Conservation (phyloP, 2,329 filamentous ascomycete genomes). For the Ophiocordyceps sinensis region DNA sequence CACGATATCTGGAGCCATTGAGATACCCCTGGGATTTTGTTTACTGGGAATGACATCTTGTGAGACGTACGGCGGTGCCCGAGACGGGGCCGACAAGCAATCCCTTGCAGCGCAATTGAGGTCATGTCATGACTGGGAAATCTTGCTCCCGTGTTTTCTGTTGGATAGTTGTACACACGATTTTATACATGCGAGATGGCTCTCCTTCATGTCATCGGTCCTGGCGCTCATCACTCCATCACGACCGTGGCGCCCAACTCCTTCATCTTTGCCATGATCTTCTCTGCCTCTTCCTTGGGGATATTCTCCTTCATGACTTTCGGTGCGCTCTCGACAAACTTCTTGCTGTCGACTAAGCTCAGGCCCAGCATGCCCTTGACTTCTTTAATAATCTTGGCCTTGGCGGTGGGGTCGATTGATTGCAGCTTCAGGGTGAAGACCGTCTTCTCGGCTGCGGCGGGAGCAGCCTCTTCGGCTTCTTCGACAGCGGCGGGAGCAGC, state of each 20-base stretch:
- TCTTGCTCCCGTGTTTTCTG: slow-evolving; percentile 1
- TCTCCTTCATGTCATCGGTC: slow-evolving; percentile 15
- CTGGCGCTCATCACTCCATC: slow-evolving; percentile 58
- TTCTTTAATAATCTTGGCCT: slow-evolving; percentile 99
- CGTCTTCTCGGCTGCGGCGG: slow-evolving; percentile 85
- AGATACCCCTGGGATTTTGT: slow-evolving; percentile 14
- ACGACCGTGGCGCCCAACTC: slow-evolving; percentile 74
- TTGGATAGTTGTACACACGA: slow-evolving; percentile 23
- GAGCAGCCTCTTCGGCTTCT: slow-evolving; percentile 79
- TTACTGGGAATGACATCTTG: not conserved
- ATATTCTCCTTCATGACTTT: slow-evolving; percentile 99
- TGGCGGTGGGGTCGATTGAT: slow-evolving; percentile 73
- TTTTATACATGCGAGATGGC: slow-evolving; percentile 24
- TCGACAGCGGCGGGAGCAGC: slow-evolving; percentile 51
- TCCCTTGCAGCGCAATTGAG: not conserved
- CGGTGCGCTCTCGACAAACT: slow-evolving; percentile 96
- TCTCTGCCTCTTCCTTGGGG: slow-evolving; percentile 97
- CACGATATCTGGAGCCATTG: not conserved
- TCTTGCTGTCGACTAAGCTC: slow-evolving; percentile 98
- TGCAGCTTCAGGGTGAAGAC: slow-evolving; percentile 93
- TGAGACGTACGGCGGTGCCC: too few relatives aligned
- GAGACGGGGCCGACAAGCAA: too few relatives aligned
- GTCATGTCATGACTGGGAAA: not conserved
- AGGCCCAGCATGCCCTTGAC: slow-evolving; percentile 91
- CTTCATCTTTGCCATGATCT: slow-evolving; percentile 93